These are phyloP conservation scores for Monosporozyma yasuniensis DNA, from an alignment of 805 yeast genomes.

Conservation along the genomic window DNA sequence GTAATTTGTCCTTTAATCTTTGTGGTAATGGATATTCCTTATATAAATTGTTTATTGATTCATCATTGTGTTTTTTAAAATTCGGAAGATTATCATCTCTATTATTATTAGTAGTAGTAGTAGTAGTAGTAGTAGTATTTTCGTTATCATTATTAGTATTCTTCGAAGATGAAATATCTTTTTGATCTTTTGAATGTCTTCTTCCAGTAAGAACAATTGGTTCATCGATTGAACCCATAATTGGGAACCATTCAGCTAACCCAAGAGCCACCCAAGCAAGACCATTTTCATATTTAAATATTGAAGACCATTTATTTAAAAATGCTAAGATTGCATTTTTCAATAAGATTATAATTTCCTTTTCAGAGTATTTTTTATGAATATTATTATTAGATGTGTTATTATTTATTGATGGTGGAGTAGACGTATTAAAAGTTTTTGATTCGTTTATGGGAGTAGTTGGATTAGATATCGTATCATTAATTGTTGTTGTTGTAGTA, in stretches of 20 bases:
- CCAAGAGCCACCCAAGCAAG: conserved; percentile 84
- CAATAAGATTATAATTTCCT: conserved; percentile 44
- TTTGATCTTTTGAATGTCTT: conserved; percentile 11
- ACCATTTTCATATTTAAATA: conserved; percentile 71
- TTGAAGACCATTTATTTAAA: conserved; percentile 66
- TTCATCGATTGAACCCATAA: conserved; percentile 40
- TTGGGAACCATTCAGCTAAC: conserved; percentile 79
- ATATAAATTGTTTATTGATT: conserved; percentile 12
- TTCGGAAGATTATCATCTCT: not conserved
- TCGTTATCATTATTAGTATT: not conserved
- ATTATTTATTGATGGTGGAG: not conserved
- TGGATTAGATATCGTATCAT: not conserved
- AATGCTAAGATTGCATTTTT: conserved; percentile 57
- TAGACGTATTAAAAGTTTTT: not conserved
- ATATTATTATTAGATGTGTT: not conserved
- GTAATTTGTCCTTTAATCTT: conserved; percentile 14
- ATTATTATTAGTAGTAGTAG: not conserved
- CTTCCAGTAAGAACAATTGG: conserved; percentile 22
- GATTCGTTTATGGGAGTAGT: not conserved
- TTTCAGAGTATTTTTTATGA: conserved; percentile 29
- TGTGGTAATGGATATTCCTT: conserved; percentile 25
- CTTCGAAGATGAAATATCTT: not conserved
- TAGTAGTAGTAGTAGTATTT: no score
- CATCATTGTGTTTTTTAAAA: not conserved
- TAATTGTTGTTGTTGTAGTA: not conserved